phyloP scores from a whole-genome alignment of 73 alveolate species.

The Symbiodinium pilosum region DNA sequence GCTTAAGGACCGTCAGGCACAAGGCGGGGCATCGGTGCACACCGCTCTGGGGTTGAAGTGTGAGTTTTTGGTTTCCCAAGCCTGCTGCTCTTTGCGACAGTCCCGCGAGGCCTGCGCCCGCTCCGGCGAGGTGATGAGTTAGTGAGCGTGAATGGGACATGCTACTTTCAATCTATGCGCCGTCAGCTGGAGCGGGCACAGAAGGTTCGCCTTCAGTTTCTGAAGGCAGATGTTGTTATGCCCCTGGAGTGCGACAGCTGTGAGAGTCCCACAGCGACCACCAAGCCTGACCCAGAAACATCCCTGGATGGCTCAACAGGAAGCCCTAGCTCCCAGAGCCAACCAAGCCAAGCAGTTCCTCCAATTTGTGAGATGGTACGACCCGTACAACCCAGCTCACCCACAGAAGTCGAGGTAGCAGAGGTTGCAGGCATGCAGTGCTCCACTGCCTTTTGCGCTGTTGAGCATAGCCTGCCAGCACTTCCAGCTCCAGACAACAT shows the following conservation, averaged over 20 bases:
- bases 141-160: constrained; percentile 77
- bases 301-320: too few relatives aligned
- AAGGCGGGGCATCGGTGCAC: not conserved
- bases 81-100: not conserved
- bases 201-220: constrained; percentile 59
- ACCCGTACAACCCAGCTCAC: not conserved
- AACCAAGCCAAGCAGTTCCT: not conserved
- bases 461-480: constrained; percentile 4
- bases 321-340: constrained; percentile 19
- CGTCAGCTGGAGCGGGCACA: constrained; percentile 60
- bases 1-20: constrained; percentile 46
- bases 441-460: constrained; percentile 28
- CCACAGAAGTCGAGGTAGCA: not conserved
- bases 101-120: constrained; percentile 30
- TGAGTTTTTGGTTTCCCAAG: not conserved
- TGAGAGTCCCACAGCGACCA: not conserved
- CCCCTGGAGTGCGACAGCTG: constrained; percentile 41
- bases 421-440: constrained; percentile 16
- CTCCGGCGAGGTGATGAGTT: constrained; percentile 89
- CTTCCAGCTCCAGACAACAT: not conserved
- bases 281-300: constrained; percentile 7
- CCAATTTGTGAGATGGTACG: too few relatives aligned
- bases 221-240: constrained; percentile 73
- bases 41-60: not conserved
- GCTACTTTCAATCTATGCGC: constrained; percentile 85